Evolutionary conservation across 139 green algal species (phyloP), one percentile per base, ranked within the genome.

Genomic region (Chlorella sorokiniana): DNA sequence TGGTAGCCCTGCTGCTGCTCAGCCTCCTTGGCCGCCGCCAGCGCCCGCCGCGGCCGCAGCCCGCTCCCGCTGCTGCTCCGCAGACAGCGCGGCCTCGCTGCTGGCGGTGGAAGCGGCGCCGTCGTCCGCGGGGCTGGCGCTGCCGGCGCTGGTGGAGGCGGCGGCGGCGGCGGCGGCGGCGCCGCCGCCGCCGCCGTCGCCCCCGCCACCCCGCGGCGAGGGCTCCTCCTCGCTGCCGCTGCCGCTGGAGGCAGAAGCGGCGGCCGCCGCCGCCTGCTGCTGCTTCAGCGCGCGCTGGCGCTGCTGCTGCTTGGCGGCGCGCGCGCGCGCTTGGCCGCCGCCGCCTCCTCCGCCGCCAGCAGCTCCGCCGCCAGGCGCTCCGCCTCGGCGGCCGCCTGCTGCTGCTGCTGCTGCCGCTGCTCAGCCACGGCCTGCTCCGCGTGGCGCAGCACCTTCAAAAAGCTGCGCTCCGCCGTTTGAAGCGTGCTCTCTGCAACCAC

Each of bases 331-430:
- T 69, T 69, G 38, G 73, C 73, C 0, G 37, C 35, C 20, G 73
- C 73, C 37, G 73, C 73, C 54, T 80, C 73, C 38, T 80, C 73
- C 20, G 54, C 73, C 7, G 73, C 73, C 38, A 80, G 27, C 27
- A 80, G 73, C 73, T 69, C 73, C 0, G 54, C 56, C 0, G 73
- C 73, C 0, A 69, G 54, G 38, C 72, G 72, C 72, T 79, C 72
- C 23, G 72, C 72, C 72, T 79, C 52, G 10, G 37, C 37, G 2
- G 72, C 72, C 35, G 72, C 72, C 52, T 35, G 8, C 52, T 68
- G 72, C 72, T 54, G 52, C 52, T 79, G 52, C 72, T 79, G 52
- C 52, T 79, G 72, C 72, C 72, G 52, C 72, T 79, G 72, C 72
- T 79, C 72, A 4, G 52, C 25, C 22, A 79, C 72, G 5, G 72